Conservation (phyloP, 2,329 filamentous ascomycete genomes). For the Ophiosphaerella narmari region DNA sequence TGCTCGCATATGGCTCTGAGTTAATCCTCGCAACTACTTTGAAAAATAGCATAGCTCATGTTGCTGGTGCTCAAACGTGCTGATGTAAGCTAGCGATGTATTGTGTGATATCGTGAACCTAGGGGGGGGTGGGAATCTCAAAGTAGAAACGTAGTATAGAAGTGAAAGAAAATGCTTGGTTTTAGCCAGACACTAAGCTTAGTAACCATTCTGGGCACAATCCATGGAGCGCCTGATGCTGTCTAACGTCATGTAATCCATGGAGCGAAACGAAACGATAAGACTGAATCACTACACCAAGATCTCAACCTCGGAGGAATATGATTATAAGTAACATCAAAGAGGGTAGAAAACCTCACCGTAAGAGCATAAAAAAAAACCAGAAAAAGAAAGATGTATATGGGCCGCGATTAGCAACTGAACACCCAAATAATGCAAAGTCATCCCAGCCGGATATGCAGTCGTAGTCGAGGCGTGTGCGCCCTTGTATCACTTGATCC, state of each 20-base stretch:
- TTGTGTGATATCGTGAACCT: constrained; percentile 1
- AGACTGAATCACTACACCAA: constrained; percentile 1
- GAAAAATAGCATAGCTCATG: not conserved
- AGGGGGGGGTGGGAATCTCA: constrained; percentile 11
- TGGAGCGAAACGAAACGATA: constrained; percentile 7
- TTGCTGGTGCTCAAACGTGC: not conserved
- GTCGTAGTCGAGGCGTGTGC: constrained; percentile 18
- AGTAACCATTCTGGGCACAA: not conserved
- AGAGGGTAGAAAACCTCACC: not conserved
- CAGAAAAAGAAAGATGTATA: constrained; percentile 1
- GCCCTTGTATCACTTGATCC: constrained; percentile 16
- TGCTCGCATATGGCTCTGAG: constrained; percentile 8
- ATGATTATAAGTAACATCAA: not conserved
- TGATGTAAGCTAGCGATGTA: constrained; percentile 5
- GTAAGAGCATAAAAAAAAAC: constrained; percentile 7
- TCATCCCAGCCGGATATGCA: constrained; percentile 13
- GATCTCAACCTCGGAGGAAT: not conserved
- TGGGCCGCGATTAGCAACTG: constrained; percentile 1
- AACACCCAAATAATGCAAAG: constrained; percentile 23
- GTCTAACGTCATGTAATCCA: constrained; percentile 7
- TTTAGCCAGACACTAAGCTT: constrained; percentile 1
- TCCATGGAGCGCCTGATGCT: not conserved
- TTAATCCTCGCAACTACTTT: not conserved
- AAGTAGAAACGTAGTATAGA: not conserved
- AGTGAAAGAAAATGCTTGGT: not conserved